phyloP scores from a whole-genome alignment of 2,329 filamentous ascomycete species.

The Plenodomus lindquistii region DNA sequence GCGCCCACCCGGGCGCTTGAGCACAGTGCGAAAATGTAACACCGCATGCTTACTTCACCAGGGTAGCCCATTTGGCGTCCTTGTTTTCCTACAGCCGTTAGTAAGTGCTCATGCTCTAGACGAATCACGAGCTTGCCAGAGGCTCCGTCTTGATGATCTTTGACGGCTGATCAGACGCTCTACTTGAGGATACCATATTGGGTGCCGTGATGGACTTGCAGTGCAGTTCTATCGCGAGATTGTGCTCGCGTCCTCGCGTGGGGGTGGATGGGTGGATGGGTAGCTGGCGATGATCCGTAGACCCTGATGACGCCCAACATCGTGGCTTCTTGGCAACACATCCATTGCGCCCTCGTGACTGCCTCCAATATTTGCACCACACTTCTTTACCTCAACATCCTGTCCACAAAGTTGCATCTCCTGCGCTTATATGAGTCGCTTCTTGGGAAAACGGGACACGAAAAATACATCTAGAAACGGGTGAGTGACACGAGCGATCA shows the following conservation, averaged over 20 bases:
- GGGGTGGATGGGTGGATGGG: too few species aligned
- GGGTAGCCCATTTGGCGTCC: slow-evolving; percentile 47
- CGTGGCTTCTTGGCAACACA: too few species aligned
- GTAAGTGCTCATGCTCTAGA: slow-evolving; percentile 1
- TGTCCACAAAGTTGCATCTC: too few species aligned
- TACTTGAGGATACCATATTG: slow-evolving; percentile 17
- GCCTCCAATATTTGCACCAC: too few species aligned
- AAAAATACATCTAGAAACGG: too few species aligned
- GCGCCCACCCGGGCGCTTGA: background rate
- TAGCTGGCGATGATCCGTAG: background rate
- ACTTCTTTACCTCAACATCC: too few species aligned
- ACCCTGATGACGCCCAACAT: background rate
- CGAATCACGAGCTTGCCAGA: slow-evolving; percentile 29
- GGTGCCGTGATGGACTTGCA: background rate
- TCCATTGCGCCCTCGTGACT: too few species aligned
- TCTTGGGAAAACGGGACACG: too few species aligned
- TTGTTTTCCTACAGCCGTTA: slow-evolving; percentile 37
- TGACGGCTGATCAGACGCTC: slow-evolving; percentile 23
- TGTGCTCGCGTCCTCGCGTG: too few species aligned
- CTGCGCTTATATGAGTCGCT: too few species aligned
- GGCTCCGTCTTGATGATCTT: slow-evolving; percentile 42
- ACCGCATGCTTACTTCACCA: slow-evolving; percentile 40
- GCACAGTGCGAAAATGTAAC: background rate
- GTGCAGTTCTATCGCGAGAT: background rate
- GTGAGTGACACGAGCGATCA: too few species aligned